Evolutionary conservation across 2,329 filamentous ascomycete genomes (phyloP), one percentile per base, ranked within the genome.

Genomic region (Penicillium sp.): DNA sequence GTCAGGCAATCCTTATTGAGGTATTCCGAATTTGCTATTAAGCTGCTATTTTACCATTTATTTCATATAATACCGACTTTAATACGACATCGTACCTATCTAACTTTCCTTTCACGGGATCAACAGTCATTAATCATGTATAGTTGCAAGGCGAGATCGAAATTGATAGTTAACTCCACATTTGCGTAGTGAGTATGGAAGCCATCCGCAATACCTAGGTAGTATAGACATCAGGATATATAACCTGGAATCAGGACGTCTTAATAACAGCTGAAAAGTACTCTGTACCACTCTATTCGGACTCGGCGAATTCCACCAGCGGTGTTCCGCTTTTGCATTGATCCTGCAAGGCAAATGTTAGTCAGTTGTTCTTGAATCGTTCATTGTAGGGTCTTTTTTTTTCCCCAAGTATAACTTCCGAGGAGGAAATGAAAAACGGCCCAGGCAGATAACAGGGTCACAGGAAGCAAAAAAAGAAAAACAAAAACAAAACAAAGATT

Each of bases 301-400:
- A 48, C 15, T 59, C 58, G 46, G 86, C 83, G 61, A 89, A 89
- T 40, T 87, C 73, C 4, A 89, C 85, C 41, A 89, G 70, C 6
- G 86, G 78, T 4, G 84, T 88, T 6, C 85, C 85, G 5, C 84
- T 84, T 66, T 87, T 87, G 69, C 85, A 88, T 60, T 88, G 85
- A 60, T 88, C 85, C 81, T 86, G 57, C 43, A 41, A 26, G 38
- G 53, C 62, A 58, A 28, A 44, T 29, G 53, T 66, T 61, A 69
- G 64, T 51, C 26, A 54, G 9, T 3, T 8, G 3, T 44, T 26
- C 34, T 49, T 19, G 32, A 39, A 39, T 29, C 24, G 7, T 7
- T 24, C 5, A 24, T 24, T 24, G 22, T 24, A 24, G 22, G 26
- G 15, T 21, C 29, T 31, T 29, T 9, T 10, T 7, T 2, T 26